Evolutionary conservation across 352 stramenopile species (phyloP).

Genomic region (Discostella stelligera): DNA sequence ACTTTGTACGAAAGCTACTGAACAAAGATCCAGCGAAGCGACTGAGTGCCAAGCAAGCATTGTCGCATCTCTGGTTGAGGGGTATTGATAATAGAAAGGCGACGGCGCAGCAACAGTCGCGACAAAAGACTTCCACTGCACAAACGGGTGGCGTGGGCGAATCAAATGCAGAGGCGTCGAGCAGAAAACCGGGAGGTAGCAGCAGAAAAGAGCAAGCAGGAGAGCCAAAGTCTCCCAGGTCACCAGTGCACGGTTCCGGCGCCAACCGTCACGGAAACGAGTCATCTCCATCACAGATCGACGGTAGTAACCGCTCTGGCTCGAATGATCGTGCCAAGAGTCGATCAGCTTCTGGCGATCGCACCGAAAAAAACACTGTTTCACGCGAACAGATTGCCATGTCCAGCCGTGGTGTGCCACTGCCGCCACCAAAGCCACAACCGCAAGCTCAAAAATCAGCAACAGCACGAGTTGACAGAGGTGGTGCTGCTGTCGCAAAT

Average conservation of each 20-base stretch:
- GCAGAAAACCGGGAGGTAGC: conserved; percentile 7
- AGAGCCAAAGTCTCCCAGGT: conserved; percentile 9
- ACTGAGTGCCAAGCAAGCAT: conserved; percentile 75
- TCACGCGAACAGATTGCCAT: background rate
- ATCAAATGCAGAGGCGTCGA: conserved; percentile 8
- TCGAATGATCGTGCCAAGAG: conserved; percentile 8
- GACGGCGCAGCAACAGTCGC: conserved; percentile 3
- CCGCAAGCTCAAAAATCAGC: background rate
- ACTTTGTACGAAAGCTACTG: conserved; percentile 89
- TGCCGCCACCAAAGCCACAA: conserved; percentile 33
- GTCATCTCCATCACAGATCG: background rate
- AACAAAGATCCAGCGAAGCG: conserved; percentile 90
- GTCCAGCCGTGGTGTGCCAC: conserved; percentile 15
- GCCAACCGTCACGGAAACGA: background rate
- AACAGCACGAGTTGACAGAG: background rate
- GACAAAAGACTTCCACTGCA: background rate
- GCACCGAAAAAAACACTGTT: conserved; percentile 1
- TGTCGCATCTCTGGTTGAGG: conserved; percentile 44
- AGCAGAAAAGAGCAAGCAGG: conserved; percentile 2
- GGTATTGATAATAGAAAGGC: conserved; percentile 7
- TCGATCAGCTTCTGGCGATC: conserved; percentile 22
- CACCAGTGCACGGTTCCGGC: background rate
- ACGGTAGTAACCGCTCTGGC: background rate
- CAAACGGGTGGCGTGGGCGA: conserved; percentile 2
- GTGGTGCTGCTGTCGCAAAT: background rate